Conservation (phyloP, 2,329 filamentous ascomycete genomes). For the Calonectria hawksworthii region DNA sequence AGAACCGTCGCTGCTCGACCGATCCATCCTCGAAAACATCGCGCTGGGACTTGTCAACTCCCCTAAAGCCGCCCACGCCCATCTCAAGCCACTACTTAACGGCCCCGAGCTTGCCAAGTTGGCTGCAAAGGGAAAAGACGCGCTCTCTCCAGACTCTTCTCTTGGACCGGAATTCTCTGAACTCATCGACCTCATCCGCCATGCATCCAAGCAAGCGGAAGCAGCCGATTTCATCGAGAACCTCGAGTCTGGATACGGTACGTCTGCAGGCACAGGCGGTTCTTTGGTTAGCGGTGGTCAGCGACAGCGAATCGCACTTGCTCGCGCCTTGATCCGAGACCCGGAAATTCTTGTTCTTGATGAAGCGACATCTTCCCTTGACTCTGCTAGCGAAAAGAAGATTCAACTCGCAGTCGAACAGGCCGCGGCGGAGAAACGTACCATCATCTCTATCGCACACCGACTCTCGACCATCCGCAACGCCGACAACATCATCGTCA, state of each 20-base stretch:
- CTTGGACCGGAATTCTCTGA: conserved; percentile 57
- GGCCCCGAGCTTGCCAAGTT: conserved; percentile 64
- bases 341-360: conserved; percentile 71
- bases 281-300: conserved; percentile 72
- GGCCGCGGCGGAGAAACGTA: conserved; percentile 62
- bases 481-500: conserved; percentile 77
- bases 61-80: conserved; percentile 52
- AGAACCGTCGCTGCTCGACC: conserved; percentile 58
- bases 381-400: conserved; percentile 69
- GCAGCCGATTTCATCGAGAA: conserved; percentile 67
- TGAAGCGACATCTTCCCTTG: conserved; percentile 72
- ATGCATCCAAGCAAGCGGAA: conserved; percentile 71
- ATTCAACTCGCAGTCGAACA: conserved; percentile 64
- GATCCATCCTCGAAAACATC: conserved; percentile 65
- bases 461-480: conserved; percentile 71
- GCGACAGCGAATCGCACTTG: conserved; percentile 70
- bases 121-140: conserved; percentile 62
- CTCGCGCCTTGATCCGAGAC: conserved; percentile 68
- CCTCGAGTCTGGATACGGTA: conserved; percentile 67
- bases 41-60: conserved; percentile 57
- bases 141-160: conserved; percentile 59
- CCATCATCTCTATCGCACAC: conserved; percentile 77
- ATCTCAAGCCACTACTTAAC: conserved; percentile 60
- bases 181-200: conserved; percentile 63
- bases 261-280: conserved; percentile 66